phyloP scores from a whole-genome alignment of 23 red algal species.

The Gracilaria caudata region DNA sequence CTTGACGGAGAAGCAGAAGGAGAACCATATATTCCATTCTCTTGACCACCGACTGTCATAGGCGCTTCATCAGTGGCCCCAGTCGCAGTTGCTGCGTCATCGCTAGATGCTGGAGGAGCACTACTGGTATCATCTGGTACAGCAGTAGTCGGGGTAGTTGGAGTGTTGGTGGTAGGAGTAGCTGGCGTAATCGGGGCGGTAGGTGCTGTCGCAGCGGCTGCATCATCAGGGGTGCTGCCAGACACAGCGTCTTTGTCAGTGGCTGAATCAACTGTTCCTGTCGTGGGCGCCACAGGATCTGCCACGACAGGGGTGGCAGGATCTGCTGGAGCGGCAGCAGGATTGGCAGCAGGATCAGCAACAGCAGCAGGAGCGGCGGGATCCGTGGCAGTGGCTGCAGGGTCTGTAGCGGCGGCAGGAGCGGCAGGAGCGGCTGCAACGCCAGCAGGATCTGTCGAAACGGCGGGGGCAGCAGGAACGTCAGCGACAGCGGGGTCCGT shows the following conservation, averaged over 20 bases:
- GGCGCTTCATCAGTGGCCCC: background rate
- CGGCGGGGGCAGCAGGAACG: background rate
- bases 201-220: background rate
- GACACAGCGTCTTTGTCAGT: slow-evolving; percentile 11
- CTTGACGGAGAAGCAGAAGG: background rate
- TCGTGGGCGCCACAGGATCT: background rate
- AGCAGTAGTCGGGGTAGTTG: slow-evolving; percentile 19
- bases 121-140: background rate
- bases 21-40: slow-evolving; percentile 36
- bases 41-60: slow-evolving; percentile 34
- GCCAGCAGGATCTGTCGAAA: background rate
- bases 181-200: background rate
- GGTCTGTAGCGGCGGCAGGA: background rate
- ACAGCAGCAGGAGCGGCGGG: background rate
- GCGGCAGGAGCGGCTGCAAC: background rate
- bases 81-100: background rate
- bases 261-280: background rate
- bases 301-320: too few species aligned
- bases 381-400: background rate
- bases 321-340: background rate
- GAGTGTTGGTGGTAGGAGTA: slow-evolving; percentile 3
- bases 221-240: background rate
- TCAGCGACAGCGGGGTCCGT: background rate
- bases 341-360: background rate
- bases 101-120: background rate